Conservation (phyloP, 2,329 filamentous ascomycete species). For the Hymenoscyphus fraxineus region DNA sequence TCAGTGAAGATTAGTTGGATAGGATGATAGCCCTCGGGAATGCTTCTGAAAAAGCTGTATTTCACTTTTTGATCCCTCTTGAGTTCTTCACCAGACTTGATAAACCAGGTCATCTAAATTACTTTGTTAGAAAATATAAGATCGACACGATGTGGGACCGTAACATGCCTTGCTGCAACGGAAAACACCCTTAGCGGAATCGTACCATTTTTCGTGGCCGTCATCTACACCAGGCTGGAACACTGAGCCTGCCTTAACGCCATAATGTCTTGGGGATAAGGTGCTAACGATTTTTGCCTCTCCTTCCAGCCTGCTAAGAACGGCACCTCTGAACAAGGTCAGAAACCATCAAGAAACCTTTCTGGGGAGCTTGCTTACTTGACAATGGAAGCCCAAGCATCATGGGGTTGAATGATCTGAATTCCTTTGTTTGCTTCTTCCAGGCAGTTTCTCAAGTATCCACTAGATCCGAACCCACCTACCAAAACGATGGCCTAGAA, state of each 20-base stretch:
- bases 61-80: slow-evolving; percentile 11
- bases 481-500: slow-evolving; percentile 28
- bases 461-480: slow-evolving; percentile 24
- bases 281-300: slow-evolving; percentile 19
- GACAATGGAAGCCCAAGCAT: slow-evolving; percentile 9
- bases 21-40: slow-evolving; percentile 4
- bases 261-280: slow-evolving; percentile 23
- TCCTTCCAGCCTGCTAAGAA: slow-evolving; percentile 21
- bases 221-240: slow-evolving; percentile 13
- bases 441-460: slow-evolving; percentile 38
- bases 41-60: slow-evolving; percentile 20
- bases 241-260: slow-evolving; percentile 8
- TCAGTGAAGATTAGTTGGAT: slow-evolving; percentile 16
- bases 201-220: slow-evolving; percentile 7
- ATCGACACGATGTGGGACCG: slow-evolving; percentile 17
- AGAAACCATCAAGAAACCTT: slow-evolving; percentile 8
- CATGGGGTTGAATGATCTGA: slow-evolving; percentile 22
- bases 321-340: slow-evolving; percentile 26
- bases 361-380: slow-evolving; percentile 16
- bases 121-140: neutral
- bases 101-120: slow-evolving; percentile 18
- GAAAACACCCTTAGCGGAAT: slow-evolving; percentile 1
- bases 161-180: neutral
- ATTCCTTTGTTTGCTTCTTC: slow-evolving; percentile 35
- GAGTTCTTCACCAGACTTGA: slow-evolving; percentile 23